phyloP scores from a whole-genome alignment of 495 filamentous ascomycete genomes.

The Thozetella sp. region DNA sequence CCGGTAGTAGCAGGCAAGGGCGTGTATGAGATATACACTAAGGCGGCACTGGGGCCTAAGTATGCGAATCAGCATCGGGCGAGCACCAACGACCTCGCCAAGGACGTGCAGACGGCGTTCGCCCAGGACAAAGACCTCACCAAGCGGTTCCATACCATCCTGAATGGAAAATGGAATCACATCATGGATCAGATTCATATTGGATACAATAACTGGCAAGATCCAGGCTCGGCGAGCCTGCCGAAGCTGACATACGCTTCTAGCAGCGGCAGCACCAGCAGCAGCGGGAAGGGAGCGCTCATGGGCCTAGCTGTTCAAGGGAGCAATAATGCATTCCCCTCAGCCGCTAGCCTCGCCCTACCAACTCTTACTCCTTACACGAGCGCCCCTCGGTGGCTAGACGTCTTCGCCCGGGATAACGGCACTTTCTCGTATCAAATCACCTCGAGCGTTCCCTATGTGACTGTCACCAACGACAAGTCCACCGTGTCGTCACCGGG shows the following conservation, averaged over 20 bases:
- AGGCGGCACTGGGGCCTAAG: conserved; percentile 19
- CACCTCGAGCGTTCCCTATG: conserved; percentile 44
- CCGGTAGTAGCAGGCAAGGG: conserved; percentile 54
- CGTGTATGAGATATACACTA: conserved; percentile 34
- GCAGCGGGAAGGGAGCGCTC: conserved; percentile 46
- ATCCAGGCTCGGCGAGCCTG: conserved; percentile 55
- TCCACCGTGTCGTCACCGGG: conserved; percentile 40
- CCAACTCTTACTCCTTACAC: conserved; percentile 54
- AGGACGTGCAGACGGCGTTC: conserved; percentile 54
- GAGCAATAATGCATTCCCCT: conserved; percentile 50
- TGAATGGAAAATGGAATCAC: conserved; percentile 66
- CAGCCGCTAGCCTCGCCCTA: conserved; percentile 42
- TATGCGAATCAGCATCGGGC: conserved; percentile 22
- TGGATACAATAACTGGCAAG: conserved; percentile 50
- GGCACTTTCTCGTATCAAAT: conserved; percentile 51
- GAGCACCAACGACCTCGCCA: conserved; percentile 45
- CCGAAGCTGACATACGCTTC: conserved; percentile 46
- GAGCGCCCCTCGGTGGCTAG: conserved; percentile 48
- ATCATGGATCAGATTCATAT: conserved; percentile 31
- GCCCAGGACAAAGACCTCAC: conserved; percentile 55
- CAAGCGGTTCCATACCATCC: conserved; percentile 53
- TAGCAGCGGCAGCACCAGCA: conserved; percentile 28
- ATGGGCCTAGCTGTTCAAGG: conserved; percentile 60
- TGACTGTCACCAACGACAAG: conserved; percentile 44
- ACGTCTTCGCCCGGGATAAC: conserved; percentile 58